Evolutionary conservation across 2,329 filamentous ascomycete species (phyloP).

Genomic region (Fusarium incarnatum): DNA sequence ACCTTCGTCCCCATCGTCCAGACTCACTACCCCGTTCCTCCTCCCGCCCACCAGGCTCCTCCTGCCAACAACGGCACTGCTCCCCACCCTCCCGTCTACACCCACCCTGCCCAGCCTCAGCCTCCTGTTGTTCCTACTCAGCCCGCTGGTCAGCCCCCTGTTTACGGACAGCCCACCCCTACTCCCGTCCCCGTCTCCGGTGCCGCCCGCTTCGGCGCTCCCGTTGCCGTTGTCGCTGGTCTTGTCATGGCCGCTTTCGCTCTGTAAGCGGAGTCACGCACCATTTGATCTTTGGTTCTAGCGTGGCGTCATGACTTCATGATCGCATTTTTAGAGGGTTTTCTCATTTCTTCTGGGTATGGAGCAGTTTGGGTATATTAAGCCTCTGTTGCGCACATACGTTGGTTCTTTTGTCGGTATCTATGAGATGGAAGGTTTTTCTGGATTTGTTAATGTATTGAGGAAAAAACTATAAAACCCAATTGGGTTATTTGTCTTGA

Average conservation of each 20-base stretch:
- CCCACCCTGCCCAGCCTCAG: slow-evolving; percentile 24
- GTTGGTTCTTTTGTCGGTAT: slow-evolving; percentile 45
- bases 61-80: slow-evolving; percentile 31
- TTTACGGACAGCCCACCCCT: slow-evolving; percentile 36
- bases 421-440: slow-evolving; percentile 45
- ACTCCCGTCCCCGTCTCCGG: slow-evolving; percentile 45
- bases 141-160: slow-evolving; percentile 36
- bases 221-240: slow-evolving; percentile 55
- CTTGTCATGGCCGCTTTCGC: slow-evolving; percentile 57
- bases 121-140: slow-evolving; percentile 43
- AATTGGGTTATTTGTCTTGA: slow-evolving; percentile 46
- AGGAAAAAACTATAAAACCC: slow-evolving; percentile 46
- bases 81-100: slow-evolving; percentile 8
- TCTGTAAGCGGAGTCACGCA: slow-evolving; percentile 52
- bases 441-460: slow-evolving; percentile 49
- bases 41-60: slow-evolving; percentile 24
- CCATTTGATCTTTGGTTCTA: slow-evolving; percentile 41
- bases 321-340: slow-evolving; percentile 49
- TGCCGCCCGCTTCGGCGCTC: slow-evolving; percentile 51
- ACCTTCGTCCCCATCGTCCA: slow-evolving; percentile 41
- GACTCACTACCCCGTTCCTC: slow-evolving; percentile 35
- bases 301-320: slow-evolving; percentile 47
- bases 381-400: slow-evolving; percentile 48
- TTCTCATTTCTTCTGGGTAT: slow-evolving; percentile 43
- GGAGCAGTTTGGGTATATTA: slow-evolving; percentile 42